Percentiles rank a stretch among this genome's conserved stretches.
Evolutionary conservation across 345 rosid species (phyloP).

Genomic region (Erodium maritimum): DNA sequence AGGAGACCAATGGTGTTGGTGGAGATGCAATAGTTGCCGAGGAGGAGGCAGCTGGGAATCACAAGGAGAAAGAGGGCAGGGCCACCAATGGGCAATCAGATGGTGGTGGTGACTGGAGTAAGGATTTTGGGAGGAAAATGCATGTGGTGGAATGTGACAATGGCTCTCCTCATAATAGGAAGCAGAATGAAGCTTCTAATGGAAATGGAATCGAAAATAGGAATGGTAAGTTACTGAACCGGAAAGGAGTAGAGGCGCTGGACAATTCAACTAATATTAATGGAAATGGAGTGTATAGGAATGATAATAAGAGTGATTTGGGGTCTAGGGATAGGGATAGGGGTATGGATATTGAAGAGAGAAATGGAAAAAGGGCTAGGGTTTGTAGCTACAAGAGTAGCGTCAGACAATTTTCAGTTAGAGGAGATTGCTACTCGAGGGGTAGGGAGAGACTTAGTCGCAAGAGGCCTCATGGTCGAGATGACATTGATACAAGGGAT

Average conservation of each 20-base stretch:
- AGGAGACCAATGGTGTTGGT: conserved; percentile 17
- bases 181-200: background rate
- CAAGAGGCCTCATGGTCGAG: conserved; percentile 59
- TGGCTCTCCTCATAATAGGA: conserved; percentile 1
- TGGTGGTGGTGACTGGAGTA: conserved; percentile 9
- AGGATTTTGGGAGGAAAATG: conserved; percentile 10
- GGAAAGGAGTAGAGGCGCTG: background rate
- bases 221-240: conserved; percentile 5
- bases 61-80: conserved; percentile 8
- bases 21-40: conserved; percentile 5
- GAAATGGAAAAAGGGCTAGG: conserved; percentile 38
- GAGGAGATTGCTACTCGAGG: conserved; percentile 32
- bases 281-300: conserved; percentile 7
- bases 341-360: conserved; percentile 28
- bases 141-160: conserved; percentile 10
- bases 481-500: conserved; percentile 40
- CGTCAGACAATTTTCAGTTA: conserved; percentile 22
- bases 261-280: background rate
- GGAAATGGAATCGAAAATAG: conserved; percentile 9
- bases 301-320: conserved; percentile 18
- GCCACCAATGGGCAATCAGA: background rate
- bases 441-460: conserved; percentile 45
- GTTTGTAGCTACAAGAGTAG: conserved; percentile 21
- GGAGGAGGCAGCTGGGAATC: conserved; percentile 11
- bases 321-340: conserved; percentile 16